A percentile compares a stretch with the other conserved stretches of the same genome.
These are phyloP conservation scores for Stagonosporopsis tanaceti DNA, from an alignment of 2,329 filamentous ascomycete genomes.

Conservation along the genomic window DNA sequence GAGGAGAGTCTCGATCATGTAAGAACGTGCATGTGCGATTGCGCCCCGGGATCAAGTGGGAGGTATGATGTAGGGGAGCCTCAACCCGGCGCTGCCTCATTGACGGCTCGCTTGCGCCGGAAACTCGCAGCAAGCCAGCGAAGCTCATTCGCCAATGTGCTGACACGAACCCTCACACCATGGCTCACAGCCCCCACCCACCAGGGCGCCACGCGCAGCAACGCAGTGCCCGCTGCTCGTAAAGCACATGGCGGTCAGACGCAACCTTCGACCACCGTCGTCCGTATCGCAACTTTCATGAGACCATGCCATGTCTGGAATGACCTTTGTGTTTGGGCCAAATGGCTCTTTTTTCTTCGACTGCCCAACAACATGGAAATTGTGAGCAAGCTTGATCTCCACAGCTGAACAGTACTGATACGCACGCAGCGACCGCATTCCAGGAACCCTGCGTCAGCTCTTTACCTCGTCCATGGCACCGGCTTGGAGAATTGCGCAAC, in stretches of 20 bases:
- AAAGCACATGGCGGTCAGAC: slow-evolving; percentile 13
- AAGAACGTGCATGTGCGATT: neutral
- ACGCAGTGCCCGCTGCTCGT: neutral
- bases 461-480: slow-evolving; percentile 45
- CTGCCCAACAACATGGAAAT: slow-evolving; percentile 48
- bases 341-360: slow-evolving; percentile 49
- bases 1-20: neutral
- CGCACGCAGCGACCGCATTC: slow-evolving; percentile 41
- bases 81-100: slow-evolving; percentile 1
- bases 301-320: slow-evolving; percentile 41
- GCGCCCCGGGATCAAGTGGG: too few species aligned
- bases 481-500: slow-evolving; percentile 43
- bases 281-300: slow-evolving; percentile 6
- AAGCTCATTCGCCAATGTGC: slow-evolving; percentile 3
- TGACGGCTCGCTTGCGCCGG: slow-evolving; percentile 12
- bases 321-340: slow-evolving; percentile 48
- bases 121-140: slow-evolving; percentile 9
- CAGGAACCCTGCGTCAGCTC: slow-evolving; percentile 43
- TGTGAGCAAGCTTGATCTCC: slow-evolving; percentile 27
- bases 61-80: neutral
- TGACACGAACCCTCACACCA: slow-evolving; percentile 7
- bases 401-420: slow-evolving; percentile 26
- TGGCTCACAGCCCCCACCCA: slow-evolving; percentile 16
- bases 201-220: slow-evolving; percentile 17
- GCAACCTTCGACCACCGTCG: neutral